Percentiles rank a stretch among this genome's conserved stretches.
phyloP scores from a whole-genome alignment of 1,139 yeast species.

The Candida pseudocylindracea region DNA sequence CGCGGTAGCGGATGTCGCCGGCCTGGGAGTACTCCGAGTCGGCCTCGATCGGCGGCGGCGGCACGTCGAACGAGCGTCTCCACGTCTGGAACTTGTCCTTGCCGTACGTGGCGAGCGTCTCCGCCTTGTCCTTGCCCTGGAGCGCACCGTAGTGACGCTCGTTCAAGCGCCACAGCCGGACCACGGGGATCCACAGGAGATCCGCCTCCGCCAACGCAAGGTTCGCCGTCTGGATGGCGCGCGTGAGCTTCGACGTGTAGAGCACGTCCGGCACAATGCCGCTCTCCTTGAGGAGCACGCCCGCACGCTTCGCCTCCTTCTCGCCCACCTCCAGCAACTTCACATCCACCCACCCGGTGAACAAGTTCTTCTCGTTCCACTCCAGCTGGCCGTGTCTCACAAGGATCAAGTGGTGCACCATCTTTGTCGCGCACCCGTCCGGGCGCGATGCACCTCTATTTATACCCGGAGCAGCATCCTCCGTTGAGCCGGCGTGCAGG shows the following conservation, averaged over 20 bases:
- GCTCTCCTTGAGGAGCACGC: constrained; percentile 77
- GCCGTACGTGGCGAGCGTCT: constrained; percentile 73
- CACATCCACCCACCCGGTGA: constrained; percentile 99
- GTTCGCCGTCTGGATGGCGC: constrained; percentile 98
- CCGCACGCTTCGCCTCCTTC: constrained; percentile 86
- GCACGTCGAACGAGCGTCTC: constrained; percentile 96
- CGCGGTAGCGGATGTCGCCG: constrained; percentile 67
- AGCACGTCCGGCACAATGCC: constrained; percentile 70
- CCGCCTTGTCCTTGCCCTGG: constrained; percentile 97
- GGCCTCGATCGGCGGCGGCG: constrained; percentile 79
- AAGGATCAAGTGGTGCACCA: constrained; percentile 12
- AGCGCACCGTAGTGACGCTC: constrained; percentile 99
- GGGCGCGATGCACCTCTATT: too few relatives aligned
- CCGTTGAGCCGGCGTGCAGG: too few relatives aligned
- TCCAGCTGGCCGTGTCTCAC: constrained; percentile 98
- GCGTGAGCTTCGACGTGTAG: constrained; percentile 78
- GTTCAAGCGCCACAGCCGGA: constrained; percentile 94
- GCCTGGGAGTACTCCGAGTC: constrained; percentile 67
- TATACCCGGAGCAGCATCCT: too few relatives aligned
- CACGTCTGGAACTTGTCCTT: constrained; percentile 85
- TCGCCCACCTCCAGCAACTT: constrained; percentile 67
- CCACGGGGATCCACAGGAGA: constrained; percentile 78
- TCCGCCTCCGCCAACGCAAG: constrained; percentile 80
- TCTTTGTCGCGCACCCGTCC: too few relatives aligned
- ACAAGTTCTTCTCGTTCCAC: constrained; percentile 95